These are phyloP conservation scores for Fusarium bactridioides DNA, from an alignment of 2,329 filamentous ascomycete species.

Conservation along the genomic window DNA sequence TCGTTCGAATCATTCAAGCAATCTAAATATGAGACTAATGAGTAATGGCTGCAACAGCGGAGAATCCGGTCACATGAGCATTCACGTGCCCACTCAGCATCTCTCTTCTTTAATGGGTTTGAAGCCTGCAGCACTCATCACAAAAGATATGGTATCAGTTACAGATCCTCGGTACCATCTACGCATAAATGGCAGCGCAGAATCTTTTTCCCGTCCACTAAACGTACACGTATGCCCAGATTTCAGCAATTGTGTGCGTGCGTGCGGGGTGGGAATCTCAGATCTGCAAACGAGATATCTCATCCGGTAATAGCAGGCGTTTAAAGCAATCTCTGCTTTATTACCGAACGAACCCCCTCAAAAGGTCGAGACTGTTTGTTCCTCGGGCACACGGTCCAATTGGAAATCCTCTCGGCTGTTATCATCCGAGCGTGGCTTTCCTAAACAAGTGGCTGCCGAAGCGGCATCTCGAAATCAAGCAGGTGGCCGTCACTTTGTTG, in stretches of 20 bases:
- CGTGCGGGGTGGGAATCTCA: conserved; percentile 11
- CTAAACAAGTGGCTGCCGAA: conserved; percentile 7
- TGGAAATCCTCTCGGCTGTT: conserved; percentile 1
- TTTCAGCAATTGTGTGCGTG: background rate
- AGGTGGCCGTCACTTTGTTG: background rate
- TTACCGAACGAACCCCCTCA: background rate
- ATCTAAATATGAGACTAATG: background rate
- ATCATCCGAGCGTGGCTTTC: conserved; percentile 4
- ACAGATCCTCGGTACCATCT: background rate
- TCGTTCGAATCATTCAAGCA: background rate
- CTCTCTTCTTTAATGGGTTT: background rate
- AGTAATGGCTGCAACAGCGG: background rate
- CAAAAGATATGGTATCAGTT: background rate
- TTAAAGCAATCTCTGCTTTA: background rate
- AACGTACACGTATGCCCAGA: background rate
- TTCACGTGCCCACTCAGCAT: background rate
- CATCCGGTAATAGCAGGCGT: conserved; percentile 9
- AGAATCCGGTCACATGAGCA: background rate
- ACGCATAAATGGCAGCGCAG: background rate
- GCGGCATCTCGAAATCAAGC: background rate
- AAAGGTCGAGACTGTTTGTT: background rate
- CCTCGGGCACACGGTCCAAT: conserved; percentile 8
- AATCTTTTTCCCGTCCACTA: background rate
- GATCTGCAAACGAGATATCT: conserved; percentile 24
- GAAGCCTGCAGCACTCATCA: background rate